Evolutionary conservation across 2,329 filamentous ascomycete genomes (phyloP), one percentile per base, ranked within the genome.

Genomic region (Pestalotiopsis sp.): DNA sequence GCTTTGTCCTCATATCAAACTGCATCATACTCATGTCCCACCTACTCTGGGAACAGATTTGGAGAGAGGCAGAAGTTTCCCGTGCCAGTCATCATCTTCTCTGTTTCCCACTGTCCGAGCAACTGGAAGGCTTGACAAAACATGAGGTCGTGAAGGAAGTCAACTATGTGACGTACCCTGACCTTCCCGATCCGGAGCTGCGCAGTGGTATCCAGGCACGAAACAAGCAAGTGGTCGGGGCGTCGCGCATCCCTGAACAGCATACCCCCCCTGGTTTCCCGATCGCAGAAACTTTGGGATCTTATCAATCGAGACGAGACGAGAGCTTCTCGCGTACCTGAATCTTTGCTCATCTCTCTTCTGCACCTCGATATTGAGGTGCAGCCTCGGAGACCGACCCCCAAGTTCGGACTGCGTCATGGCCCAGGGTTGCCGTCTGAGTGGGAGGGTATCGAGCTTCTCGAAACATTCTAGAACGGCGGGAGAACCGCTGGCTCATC

Each of bases 391-490:
- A n/a, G 17, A 52, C 45, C 45, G 20, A 36, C 31, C 45, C 17
- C 45, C 45, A 52, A 52, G 45, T 52, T 52, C 7, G 45, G 45
- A 52, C 45, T 17, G 20, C 45, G 45, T 52, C 45, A 52, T 52
- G 45, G 17, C 45, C 45, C 45, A 52, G 45, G 45, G 45, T 52
- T 7, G n/a, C 45, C 45, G 17, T 52, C 25, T n/a, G 13, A 27
- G n/a, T 62, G 59, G 36, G 27, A 20, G 36, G 36, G 27, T 3
- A 45, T 23, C 36, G 61, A 64, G 61, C 61, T 64, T 64, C 40
- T 64, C 61, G 38, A 64, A 64, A 64, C 13, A 52, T 49, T 64
- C 40, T 64, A 64, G 61, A 64, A 62, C n/a, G 38, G 14, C 23
- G 25, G 57, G 23, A 59, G 57, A 59, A 59, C 12, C 11, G 45